Conservation (phyloP, 202 grass and related monocot genomes). For the Setaria viridis region DNA sequence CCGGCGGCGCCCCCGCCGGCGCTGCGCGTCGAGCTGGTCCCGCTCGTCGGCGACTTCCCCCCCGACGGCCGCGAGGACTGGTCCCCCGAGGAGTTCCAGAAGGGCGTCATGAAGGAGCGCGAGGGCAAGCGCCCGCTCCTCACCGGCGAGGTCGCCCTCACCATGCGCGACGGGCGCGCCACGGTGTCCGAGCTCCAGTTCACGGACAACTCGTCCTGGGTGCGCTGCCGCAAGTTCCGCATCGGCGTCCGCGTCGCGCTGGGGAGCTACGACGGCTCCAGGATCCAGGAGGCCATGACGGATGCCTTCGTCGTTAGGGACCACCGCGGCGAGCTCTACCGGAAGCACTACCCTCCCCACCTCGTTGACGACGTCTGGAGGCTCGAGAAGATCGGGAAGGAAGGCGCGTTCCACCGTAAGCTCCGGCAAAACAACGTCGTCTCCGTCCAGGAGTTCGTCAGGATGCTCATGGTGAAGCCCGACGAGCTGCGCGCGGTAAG, state of each 20-base stretch:
- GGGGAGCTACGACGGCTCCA: slow-evolving; percentile 42
- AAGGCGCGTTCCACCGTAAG: slow-evolving; percentile 78
- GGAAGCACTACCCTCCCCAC: slow-evolving; percentile 80
- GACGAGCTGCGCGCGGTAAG: slow-evolving; percentile 58
- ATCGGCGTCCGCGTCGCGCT: slow-evolving; percentile 66
- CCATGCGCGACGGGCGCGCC: slow-evolving; percentile 57
- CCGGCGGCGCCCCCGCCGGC: slow-evolving; percentile 19
- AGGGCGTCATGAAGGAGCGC: slow-evolving; percentile 69
- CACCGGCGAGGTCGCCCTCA: slow-evolving; percentile 67
- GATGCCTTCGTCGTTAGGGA: slow-evolving; percentile 72
- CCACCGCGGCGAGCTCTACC: slow-evolving; percentile 88
- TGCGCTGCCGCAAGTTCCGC: slow-evolving; percentile 76
- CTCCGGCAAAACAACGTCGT: slow-evolving; percentile 31
- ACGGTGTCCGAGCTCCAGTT: slow-evolving; percentile 73
- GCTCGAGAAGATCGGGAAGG: slow-evolving; percentile 85
- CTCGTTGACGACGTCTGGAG: slow-evolving; percentile 86
- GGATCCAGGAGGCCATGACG: slow-evolving; percentile 78
- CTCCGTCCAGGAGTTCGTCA: slow-evolving; percentile 74
- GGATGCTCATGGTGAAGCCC: slow-evolving; percentile 42
- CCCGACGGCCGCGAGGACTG: slow-evolving; percentile 52
- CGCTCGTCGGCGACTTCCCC: slow-evolving; percentile 76
- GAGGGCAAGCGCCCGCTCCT: slow-evolving; percentile 84
- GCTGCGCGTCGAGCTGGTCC: slow-evolving; percentile 75
- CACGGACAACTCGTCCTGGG: slow-evolving; percentile 93
- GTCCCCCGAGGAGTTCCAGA: slow-evolving; percentile 57